Conservation (phyloP, 73 alveolate genomes). For the Paramecium primaurelia region DNA sequence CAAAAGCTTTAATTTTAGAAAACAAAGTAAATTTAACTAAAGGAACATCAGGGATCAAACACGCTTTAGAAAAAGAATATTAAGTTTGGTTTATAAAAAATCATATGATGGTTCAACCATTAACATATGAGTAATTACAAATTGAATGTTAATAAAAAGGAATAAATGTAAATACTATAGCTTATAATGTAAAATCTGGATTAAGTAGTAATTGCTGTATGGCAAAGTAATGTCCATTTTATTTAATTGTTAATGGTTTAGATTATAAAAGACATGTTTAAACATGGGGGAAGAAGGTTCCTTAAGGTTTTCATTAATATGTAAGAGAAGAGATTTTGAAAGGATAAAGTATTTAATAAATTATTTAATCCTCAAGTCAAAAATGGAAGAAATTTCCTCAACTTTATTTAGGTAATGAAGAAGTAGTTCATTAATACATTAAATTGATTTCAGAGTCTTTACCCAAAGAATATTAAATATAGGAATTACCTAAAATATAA, state of each 20-base stretch:
- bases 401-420: not conserved
- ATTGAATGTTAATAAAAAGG: not conserved
- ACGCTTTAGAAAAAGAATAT: not conserved
- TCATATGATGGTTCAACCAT: constrained; percentile 28
- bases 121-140: constrained; percentile 2
- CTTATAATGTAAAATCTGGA: not conserved
- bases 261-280: constrained; percentile 22
- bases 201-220: constrained; percentile 34
- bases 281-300: constrained; percentile 33
- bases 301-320: constrained; percentile 22
- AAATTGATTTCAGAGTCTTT: constrained; percentile 4
- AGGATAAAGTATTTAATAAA: not conserved
- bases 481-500: not conserved
- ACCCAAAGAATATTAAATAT: not conserved
- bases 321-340: not conserved
- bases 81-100: not conserved
- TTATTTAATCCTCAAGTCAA: not conserved
- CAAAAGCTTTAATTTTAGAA: not conserved
- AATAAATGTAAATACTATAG: not conserved
- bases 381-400: not conserved
- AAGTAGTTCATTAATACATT: not conserved
- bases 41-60: not conserved
- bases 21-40: not conserved
- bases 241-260: not conserved
- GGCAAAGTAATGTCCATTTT: not conserved